Base-by-base conservation (phyloP, 768 basidiomycete species). In the Tephrocybe sp. region DNA sequence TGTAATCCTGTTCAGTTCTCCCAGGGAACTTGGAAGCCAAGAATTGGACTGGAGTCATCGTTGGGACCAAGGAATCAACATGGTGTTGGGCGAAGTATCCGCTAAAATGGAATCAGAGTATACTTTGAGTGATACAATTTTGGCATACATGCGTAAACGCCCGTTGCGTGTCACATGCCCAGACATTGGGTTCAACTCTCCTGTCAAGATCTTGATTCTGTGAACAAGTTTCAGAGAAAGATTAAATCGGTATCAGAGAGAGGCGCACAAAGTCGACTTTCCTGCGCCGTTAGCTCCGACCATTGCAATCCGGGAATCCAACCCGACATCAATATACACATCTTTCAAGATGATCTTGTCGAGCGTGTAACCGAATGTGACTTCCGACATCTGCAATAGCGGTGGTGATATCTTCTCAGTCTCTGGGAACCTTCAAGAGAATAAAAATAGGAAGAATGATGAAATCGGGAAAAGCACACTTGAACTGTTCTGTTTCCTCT, bases 361-460 rank as follows among this genome's bases (percentile, higher is more conserved):
- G 1, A 74, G 71, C 1, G 77, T 75, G 68, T 98, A 99, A 26
- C 93, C 92, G 63, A 98, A 99, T 1, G 82, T 84, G 22, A 91
- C 90, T 58, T 92, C 88, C 53, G 89, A 87, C 63, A 98, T 83
- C 64, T 98, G 97, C 15, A 99, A 74, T 12, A 98, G 69, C 0
- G 97, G 97, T 6, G 97, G 95, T 4, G 97, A 94, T 59, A 98
- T 92, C 73, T 98, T 98, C 62, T 98, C 97, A 6, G 93, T 84
- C 51, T 97, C 95, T 1, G 93, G 92, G 78, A 99, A 91, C 60
- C 90, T 92, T 32, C 7, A 22, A 1, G 30, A 28, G 24, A 27
- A 49, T 42, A 25, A 41, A 34, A 42, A n/a, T n/a, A n/a, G 38
- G 35, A 13, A 19, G 11, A 34, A 5, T 15, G 8, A 32, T 35